These are phyloP conservation scores for Arachnomyces sp. DNA, from an alignment of 2,329 filamentous ascomycete genomes.

Conservation along the genomic window DNA sequence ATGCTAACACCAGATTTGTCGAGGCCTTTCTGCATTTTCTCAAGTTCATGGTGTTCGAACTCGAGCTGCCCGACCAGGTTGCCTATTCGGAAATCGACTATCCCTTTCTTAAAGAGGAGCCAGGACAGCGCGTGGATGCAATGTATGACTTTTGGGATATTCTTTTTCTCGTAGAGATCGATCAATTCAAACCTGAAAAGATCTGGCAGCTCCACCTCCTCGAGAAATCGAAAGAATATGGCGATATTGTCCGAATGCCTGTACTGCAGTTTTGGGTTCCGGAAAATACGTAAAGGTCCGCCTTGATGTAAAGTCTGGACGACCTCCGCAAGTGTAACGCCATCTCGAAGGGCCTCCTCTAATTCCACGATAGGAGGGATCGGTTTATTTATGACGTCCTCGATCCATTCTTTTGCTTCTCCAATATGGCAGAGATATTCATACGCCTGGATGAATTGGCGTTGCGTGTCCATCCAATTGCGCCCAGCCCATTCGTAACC, in stretches of 20 bases:
- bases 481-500: slow-evolving; percentile 67
- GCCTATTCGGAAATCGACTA: slow-evolving; percentile 90
- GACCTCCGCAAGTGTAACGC: slow-evolving; percentile 87
- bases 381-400: slow-evolving; percentile 73
- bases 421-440: slow-evolving; percentile 98
- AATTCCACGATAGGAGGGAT: slow-evolving; percentile 90
- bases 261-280: slow-evolving; percentile 75
- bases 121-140: slow-evolving; percentile 96
- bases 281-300: slow-evolving; percentile 71
- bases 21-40: slow-evolving; percentile 92
- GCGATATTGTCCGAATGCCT: slow-evolving; percentile 97
- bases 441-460: slow-evolving; percentile 92
- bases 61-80: slow-evolving; percentile 94
- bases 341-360: slow-evolving; percentile 85
- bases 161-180: slow-evolving; percentile 98
- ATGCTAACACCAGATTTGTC: slow-evolving; percentile 92
- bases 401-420: slow-evolving; percentile 98
- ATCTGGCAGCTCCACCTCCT: slow-evolving; percentile 85
- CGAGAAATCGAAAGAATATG: slow-evolving; percentile 87
- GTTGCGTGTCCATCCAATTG: slow-evolving; percentile 98
- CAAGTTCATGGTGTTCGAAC: slow-evolving; percentile 94
- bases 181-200: slow-evolving; percentile 95
- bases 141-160: slow-evolving; percentile 98
- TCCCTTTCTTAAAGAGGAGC: slow-evolving; percentile 90
- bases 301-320: slow-evolving; percentile 81